phyloP scores from a whole-genome alignment of 257 asterid genomes.

The Jasminum sambac region DNA sequence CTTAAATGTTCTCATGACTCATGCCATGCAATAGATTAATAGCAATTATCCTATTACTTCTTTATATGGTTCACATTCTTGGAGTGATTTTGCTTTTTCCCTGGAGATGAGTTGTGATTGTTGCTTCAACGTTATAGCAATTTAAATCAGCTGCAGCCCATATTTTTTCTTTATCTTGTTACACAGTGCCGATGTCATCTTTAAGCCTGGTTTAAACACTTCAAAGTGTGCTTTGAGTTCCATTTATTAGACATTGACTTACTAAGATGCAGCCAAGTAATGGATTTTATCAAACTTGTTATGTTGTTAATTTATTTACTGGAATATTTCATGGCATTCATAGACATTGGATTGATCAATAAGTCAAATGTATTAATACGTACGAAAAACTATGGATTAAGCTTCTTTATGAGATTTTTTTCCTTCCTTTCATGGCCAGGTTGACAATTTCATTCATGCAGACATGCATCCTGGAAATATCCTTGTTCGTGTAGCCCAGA shows the following conservation, averaged over 20 bases:
- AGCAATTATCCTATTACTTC: not conserved
- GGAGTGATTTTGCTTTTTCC: constrained; percentile 7
- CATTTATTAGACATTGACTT: not conserved
- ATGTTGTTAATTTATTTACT: not conserved
- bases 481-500: constrained; percentile 57
- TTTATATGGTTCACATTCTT: constrained; percentile 19
- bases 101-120: constrained; percentile 14
- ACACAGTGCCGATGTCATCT: not conserved
- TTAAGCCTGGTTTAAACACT: not conserved
- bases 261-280: not conserved
- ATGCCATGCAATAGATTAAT: constrained; percentile 6
- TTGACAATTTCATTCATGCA: constrained; percentile 82
- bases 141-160: constrained; percentile 11
- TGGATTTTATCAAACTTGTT: constrained; percentile 1
- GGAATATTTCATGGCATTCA: too few relatives aligned
- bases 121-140: constrained; percentile 4
- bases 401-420: constrained; percentile 9
- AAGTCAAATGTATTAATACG: not conserved
- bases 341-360: not conserved
- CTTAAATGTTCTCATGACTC: constrained; percentile 14
- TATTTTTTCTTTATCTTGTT: not conserved
- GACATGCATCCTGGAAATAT: constrained; percentile 92
- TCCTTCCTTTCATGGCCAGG: constrained; percentile 42
- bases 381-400: not conserved
- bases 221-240: not conserved